Evolutionary conservation across 2,329 filamentous ascomycete species (phyloP), one percentile per base, ranked within the genome.

Genomic region (Corynespora cassiicola): DNA sequence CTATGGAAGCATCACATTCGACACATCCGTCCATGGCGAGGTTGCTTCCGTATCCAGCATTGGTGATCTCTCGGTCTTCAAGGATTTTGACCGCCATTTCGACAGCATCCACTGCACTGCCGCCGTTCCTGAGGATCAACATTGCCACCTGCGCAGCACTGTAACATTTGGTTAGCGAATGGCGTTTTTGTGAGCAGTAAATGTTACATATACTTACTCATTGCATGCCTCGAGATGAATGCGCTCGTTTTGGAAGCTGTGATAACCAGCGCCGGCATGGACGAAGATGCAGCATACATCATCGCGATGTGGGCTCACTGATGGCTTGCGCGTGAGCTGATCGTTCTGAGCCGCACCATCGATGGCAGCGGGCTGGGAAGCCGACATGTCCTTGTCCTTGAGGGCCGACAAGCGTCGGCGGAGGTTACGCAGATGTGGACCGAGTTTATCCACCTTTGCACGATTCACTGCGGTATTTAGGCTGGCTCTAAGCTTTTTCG

Each of bases 1-100:
- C 87, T 36, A 99, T 81, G 1, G 90, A 91, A 38, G 94, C 94
- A 74, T 99, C 94, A 55, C 91, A 95, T 67, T 99, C 94, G 9
- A 97, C 94, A 1, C 84, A 81, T 2, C 94, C 94, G 54, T 96
- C 87, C 47, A 95, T 88, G 28, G 89, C 86, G 16, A 99, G 75
- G 58, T 99, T 99, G 70, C 94, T 99, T 30, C 95, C 94, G 64
- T 88, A 97, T 0, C 94, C 94, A 23, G 92, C 88, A 66, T 99
- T 99, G 22, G 95, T 99, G 52, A 99, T 95, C 58, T 96, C 90
- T 40, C 87, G 85, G 64, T 99, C 89, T 70, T 99, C 94, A 12
- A 99, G 82, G 14, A 89, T 77, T 53, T 86, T 88, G 58, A 99
- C 84, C 19, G 94, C 90, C 33, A 87, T 86, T 68, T 96, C 94